phyloP scores from a whole-genome alignment of 768 basidiomycete species.

The Artomyces pyxidatus region DNA sequence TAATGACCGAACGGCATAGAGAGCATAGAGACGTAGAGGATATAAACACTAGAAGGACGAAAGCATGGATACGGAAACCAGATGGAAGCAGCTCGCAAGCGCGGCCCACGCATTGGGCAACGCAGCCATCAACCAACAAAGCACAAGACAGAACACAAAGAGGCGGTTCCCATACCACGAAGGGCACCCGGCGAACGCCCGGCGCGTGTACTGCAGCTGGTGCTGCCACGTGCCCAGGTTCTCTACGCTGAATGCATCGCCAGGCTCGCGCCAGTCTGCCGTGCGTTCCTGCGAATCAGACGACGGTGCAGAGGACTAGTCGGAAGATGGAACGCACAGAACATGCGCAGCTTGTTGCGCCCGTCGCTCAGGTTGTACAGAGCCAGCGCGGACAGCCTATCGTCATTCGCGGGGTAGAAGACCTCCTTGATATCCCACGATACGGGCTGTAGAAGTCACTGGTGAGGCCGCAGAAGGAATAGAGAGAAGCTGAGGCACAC shows the following conservation, averaged over 20 bases:
- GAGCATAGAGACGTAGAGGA: background rate
- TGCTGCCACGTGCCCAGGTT: slow-evolving; percentile 9
- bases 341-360: slow-evolving; percentile 1
- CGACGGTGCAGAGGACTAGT: background rate
- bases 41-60: background rate
- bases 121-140: slow-evolving; percentile 8
- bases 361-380: slow-evolving; percentile 8
- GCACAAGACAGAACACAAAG: slow-evolving; percentile 2
- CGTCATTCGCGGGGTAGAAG: background rate
- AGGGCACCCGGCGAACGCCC: slow-evolving; percentile 4
- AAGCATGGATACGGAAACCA: background rate
- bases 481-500: slow-evolving; percentile 2
- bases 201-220: slow-evolving; percentile 8
- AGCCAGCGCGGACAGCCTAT: background rate
- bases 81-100: background rate
- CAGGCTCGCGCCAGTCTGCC: background rate
- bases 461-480: background rate
- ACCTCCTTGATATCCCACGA: background rate
- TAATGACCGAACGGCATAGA: background rate
- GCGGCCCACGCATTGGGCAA: background rate
- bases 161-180: slow-evolving; percentile 10
- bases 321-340: background rate
- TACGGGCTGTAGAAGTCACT: background rate
- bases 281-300: background rate
- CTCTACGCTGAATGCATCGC: slow-evolving; percentile 5